Conservation (phyloP, 1,139 yeast species). For the Candida frijolesensis region DNA sequence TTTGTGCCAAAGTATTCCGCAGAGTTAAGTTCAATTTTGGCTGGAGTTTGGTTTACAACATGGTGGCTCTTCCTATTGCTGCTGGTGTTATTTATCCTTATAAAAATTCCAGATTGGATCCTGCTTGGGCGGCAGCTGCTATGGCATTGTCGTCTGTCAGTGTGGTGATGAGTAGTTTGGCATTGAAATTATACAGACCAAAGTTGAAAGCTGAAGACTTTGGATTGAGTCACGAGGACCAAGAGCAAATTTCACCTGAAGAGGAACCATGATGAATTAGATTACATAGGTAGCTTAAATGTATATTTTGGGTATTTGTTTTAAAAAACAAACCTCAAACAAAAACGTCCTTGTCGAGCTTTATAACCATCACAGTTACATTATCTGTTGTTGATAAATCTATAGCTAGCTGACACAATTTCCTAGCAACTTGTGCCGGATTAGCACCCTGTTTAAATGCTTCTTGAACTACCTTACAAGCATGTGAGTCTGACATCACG, state of each 20-base stretch:
- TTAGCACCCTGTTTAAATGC: slow-evolving; percentile 29
- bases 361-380: slow-evolving; percentile 87
- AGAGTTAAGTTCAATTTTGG: slow-evolving; percentile 60
- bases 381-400: slow-evolving; percentile 85
- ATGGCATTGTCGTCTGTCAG: slow-evolving; percentile 66
- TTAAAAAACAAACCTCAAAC: neutral
- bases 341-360: slow-evolving; percentile 54
- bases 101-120: slow-evolving; percentile 52
- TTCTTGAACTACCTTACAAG: slow-evolving; percentile 68
- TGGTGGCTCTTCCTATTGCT: slow-evolving; percentile 61
- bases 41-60: slow-evolving; percentile 21
- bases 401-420: slow-evolving; percentile 75
- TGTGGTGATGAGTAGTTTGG: slow-evolving; percentile 58
- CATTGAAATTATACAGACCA: slow-evolving; percentile 50
- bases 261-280: slow-evolving; percentile 6
- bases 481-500: slow-evolving; percentile 78
- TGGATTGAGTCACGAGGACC: slow-evolving; percentile 6
- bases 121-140: slow-evolving; percentile 70
- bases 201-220: slow-evolving; percentile 26
- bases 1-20: slow-evolving; percentile 46
- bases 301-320: neutral
- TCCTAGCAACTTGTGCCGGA: slow-evolving; percentile 69
- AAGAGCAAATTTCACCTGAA: slow-evolving; percentile 8
- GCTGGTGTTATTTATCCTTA: slow-evolving; percentile 66
- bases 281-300: neutral